A percentile compares a stretch with the other conserved stretches of the same genome.
These are phyloP conservation scores for Hondaea fermentalgiana DNA, from an alignment of 108 stramenopile genomes.

Conservation along the genomic window DNA sequence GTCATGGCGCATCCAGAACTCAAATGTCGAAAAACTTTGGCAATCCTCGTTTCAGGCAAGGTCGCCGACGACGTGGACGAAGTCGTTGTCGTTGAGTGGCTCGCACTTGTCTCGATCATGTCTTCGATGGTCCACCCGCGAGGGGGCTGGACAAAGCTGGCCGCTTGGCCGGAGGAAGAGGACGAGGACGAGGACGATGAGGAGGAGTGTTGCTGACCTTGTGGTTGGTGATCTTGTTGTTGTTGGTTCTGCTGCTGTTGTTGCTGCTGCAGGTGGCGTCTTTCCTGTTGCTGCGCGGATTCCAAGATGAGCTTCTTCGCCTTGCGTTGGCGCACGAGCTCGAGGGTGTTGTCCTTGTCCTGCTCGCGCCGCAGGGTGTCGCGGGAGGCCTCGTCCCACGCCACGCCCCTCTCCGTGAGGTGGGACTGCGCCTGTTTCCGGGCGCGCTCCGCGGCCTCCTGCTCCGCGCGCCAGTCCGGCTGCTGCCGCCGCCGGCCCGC, in stretches of 20 bases:
- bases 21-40: neutral
- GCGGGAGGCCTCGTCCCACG: neutral
- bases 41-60: too few species aligned
- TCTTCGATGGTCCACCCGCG: neutral
- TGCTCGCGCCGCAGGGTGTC: neutral
- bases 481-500: neutral
- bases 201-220: neutral
- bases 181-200: neutral
- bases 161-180: neutral
- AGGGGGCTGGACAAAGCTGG: neutral
- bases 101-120: neutral
- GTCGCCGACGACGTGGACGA: neutral
- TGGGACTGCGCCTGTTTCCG: neutral
- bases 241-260: too few species aligned
- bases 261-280: too few species aligned
- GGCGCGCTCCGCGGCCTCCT: neutral
- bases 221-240: neutral
- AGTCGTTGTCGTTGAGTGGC: neutral
- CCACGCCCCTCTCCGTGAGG: neutral
- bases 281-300: too few species aligned
- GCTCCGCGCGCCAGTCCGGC: neutral
- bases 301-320: neutral
- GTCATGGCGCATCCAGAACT: neutral
- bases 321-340: neutral
- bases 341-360: neutral